Conservation (phyloP, 371 early-diverging fungal species). For the Funneliformis caledonium region DNA sequence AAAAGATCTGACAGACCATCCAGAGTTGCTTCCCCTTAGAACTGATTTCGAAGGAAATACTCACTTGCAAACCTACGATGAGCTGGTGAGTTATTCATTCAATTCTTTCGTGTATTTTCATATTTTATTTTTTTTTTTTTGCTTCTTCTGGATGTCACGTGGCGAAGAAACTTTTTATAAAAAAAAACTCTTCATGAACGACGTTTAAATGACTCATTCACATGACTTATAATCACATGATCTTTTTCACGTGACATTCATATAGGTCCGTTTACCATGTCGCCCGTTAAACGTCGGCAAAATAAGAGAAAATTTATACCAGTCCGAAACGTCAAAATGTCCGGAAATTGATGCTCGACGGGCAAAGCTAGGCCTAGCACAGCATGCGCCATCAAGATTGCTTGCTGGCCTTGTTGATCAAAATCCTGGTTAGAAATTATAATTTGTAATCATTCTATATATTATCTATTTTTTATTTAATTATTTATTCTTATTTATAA, state of each 20-base stretch:
- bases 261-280: not conserved
- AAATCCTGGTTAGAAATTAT: not conserved
- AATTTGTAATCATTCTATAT: not conserved
- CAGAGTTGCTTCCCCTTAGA: not conserved
- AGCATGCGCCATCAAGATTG: not conserved
- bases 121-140: not conserved
- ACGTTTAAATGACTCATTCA: not conserved
- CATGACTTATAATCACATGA: not conserved
- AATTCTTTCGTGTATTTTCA: not conserved
- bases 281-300: not conserved
- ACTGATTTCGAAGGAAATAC: not conserved
- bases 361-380: not conserved
- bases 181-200: not conserved
- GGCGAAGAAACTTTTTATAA: not conserved
- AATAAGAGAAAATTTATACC: not conserved
- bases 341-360: not conserved
- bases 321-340: not conserved
- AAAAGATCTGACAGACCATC: not conserved
- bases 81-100: not conserved
- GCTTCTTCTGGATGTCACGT: not conserved
- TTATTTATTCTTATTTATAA: not conserved
- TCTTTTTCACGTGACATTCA: not conserved
- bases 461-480: not conserved
- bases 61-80: not conserved
- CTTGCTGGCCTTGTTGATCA: not conserved